Base-by-base conservation (phyloP, 2,329 filamentous ascomycete genomes). In the Penicillium crustosum region DNA sequence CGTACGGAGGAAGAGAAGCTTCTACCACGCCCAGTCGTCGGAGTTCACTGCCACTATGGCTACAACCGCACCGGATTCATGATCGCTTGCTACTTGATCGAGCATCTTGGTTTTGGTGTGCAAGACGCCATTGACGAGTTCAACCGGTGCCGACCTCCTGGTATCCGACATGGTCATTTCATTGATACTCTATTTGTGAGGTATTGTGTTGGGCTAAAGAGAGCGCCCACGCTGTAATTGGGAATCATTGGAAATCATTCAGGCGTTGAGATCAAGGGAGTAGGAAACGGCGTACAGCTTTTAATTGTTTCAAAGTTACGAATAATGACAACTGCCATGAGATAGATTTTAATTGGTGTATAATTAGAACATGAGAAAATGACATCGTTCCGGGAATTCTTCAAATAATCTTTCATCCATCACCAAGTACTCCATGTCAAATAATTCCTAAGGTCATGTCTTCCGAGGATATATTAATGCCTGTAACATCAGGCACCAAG, bases 1-100 rank as follows among this genome's bases (percentile, higher is more conserved):
- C 76, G 79, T 1, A 51, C 53, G 1, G 47, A 52, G 2, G 76
- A 78, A n/a, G 73, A 75, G 21, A 78, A 54, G 10, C 68, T 38
- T 54, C 63, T 15, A 13, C 66, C 64, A 21, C 72, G 72, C n/a
- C 76, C 77, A 15, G 68, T 88, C 48, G 84, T 96, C 51, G 93
- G 89, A 2, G 91, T 96, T 0, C 93, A 97, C 72, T 97, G 93
- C 68, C 93, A 97, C 70, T 97, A 97, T 67, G 93, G 93, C 0
- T 97, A 95, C 78, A 97, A 97, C 72, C 85, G 93, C 23, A 97
- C 93, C 0, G 93, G 93, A 0, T 96, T 93, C 73, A 90, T 97
- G 70, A 86, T 97, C 50, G 89, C 91, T 33, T 91, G 88, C 68
- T 97, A 97, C 70, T 79, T 97, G n/a, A 88, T 97, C 15, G 92